Percentiles rank a stretch among this genome's conserved stretches.
Evolutionary conservation across 768 basidiomycete species (phyloP).

Genomic region (Leccinum truebloodii): DNA sequence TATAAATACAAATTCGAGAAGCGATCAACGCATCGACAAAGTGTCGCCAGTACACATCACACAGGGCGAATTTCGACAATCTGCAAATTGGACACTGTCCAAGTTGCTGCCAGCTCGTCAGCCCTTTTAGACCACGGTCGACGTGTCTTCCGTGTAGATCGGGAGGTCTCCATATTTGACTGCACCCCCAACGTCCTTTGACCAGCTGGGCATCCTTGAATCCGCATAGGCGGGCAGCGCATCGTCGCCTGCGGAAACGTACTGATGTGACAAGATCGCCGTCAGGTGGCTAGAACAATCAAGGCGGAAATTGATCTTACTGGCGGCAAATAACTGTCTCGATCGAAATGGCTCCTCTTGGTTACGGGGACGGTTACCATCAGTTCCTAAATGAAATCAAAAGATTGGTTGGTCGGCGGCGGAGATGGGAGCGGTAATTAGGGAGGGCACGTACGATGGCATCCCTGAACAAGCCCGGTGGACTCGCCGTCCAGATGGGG

Average conservation of each 20-base stretch:
- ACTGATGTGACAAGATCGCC: conserved; percentile 24
- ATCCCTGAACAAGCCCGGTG: conserved; percentile 41
- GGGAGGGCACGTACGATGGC: conserved; percentile 32
- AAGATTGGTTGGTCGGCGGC: background rate
- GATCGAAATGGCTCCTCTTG: conserved; percentile 39
- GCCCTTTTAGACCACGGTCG: conserved; percentile 3
- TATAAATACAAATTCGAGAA: background rate
- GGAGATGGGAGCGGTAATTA: background rate
- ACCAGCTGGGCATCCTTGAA: conserved; percentile 29
- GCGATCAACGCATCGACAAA: conserved; percentile 22
- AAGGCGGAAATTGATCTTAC: conserved; percentile 24
- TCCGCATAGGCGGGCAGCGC: conserved; percentile 32
- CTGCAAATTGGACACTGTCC: conserved; percentile 11
- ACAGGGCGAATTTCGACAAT: background rate
- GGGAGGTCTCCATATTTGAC: conserved; percentile 42
- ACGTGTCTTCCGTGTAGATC: conserved; percentile 42
- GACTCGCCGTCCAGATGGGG: conserved; percentile 44
- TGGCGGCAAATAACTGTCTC: conserved; percentile 44
- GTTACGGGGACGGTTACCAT: conserved; percentile 38
- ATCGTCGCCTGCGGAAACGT: conserved; percentile 42
- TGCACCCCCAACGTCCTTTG: conserved; percentile 28
- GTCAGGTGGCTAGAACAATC: background rate
- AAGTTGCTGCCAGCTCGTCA: background rate
- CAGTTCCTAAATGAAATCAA: conserved; percentile 34
- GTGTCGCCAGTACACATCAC: conserved; percentile 13